These are phyloP conservation scores for Amaranthus palmeri DNA, from an alignment of 148 eudicot genomes.

Conservation along the genomic window DNA sequence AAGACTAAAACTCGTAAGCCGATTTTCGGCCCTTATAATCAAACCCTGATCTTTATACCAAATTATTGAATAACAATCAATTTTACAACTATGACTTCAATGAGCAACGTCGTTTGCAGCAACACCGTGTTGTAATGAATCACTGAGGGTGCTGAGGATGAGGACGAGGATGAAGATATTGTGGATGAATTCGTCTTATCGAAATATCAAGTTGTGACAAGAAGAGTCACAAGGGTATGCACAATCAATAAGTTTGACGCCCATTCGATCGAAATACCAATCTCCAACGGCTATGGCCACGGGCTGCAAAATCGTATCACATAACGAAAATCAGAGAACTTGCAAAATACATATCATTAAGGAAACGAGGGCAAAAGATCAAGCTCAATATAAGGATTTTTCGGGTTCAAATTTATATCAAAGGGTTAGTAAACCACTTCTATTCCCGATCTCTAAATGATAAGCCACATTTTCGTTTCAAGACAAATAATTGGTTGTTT, in stretches of 20 bases:
- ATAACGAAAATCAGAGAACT: neutral
- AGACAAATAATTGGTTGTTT: no score
- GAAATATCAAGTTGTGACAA: slow-evolving; percentile 80
- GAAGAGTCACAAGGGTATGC: slow-evolving; percentile 84
- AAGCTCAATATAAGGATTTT: no score
- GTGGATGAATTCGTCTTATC: slow-evolving; percentile 19
- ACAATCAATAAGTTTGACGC: slow-evolving; percentile 58
- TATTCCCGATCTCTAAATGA: no score
- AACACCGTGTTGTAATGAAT: neutral
- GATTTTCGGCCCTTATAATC: neutral
- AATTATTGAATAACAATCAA: slow-evolving; percentile 13
- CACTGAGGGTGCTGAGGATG: neutral
- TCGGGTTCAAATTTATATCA: no score
- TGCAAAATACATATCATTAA: no score
- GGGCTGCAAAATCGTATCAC: slow-evolving; percentile 23
- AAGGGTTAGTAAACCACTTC: no score
- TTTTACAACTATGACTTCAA: slow-evolving; percentile 15
- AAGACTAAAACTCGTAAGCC: slow-evolving; percentile 1
- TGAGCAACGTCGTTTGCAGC: slow-evolving; percentile 14
- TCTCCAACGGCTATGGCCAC: slow-evolving; percentile 77
- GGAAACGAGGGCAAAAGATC: no score
- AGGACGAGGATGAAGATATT: slow-evolving; percentile 11
- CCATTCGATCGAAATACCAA: slow-evolving; percentile 72
- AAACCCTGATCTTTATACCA: slow-evolving; percentile 17
- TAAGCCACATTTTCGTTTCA: no score